Percentiles rank a stretch among this genome's conserved stretches.
phyloP scores from a whole-genome alignment of 345 rosid species.

The Acer campestre region DNA sequence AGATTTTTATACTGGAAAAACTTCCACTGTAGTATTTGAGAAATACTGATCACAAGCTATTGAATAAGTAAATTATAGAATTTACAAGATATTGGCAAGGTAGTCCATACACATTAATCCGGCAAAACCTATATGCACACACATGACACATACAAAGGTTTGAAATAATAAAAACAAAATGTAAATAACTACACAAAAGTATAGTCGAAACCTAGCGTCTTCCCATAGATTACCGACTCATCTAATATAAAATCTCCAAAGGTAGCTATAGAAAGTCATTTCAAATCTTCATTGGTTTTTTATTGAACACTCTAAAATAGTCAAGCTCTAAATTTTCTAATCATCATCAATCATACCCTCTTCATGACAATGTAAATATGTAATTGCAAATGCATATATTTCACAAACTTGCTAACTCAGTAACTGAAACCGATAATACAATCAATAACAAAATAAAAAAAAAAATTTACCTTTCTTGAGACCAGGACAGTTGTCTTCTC shows the following conservation, averaged over 20 bases:
- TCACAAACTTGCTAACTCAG: not conserved
- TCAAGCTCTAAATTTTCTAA: not conserved
- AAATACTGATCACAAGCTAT: not conserved
- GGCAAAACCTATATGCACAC: not conserved
- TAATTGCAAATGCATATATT: not conserved
- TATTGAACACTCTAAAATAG: too few relatives aligned
- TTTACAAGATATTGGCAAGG: not conserved
- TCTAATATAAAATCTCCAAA: not conserved
- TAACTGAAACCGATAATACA: not conserved
- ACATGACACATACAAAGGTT: not conserved
- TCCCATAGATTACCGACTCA: not conserved
- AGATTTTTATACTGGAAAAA: not conserved
- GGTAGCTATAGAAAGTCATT: not conserved
- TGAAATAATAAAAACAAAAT: not conserved
- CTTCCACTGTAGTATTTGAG: not conserved
- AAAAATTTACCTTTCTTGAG: conserved; percentile 64
- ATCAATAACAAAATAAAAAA: not conserved
- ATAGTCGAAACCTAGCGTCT: not conserved
- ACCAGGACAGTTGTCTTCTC: conserved; percentile 73
- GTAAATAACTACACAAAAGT: not conserved
- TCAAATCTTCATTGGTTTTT: too few relatives aligned
- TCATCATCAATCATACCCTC: not conserved
- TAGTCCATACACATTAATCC: not conserved
- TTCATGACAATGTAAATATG: not conserved
- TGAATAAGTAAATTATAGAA: not conserved